Conservation (phyloP, 345 rosid genomes). For the Eucalyptus regnans region DNA sequence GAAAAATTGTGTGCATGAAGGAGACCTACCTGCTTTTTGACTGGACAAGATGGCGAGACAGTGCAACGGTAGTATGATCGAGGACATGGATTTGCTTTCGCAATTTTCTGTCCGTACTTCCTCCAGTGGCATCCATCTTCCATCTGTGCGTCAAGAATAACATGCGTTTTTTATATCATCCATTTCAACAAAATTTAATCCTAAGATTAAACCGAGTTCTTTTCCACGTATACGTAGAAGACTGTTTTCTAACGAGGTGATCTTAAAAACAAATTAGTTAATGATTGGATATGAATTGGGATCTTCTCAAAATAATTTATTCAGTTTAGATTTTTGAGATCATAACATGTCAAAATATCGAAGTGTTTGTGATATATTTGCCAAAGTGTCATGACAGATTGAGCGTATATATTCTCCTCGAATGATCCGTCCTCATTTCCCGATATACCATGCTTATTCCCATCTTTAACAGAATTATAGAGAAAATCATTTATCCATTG, state of each 20-base stretch:
- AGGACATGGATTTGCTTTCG: constrained; percentile 95
- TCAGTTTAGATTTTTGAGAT: neutral
- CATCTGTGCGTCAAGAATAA: constrained; percentile 25
- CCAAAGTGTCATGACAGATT: neutral
- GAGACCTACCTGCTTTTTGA: constrained; percentile 68
- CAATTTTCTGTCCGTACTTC: constrained; percentile 88
- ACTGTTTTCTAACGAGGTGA: neutral
- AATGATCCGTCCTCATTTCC: neutral
- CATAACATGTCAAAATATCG: neutral
- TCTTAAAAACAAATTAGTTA: neutral
- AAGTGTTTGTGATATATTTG: neutral
- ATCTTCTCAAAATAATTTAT: neutral
- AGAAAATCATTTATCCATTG: neutral
- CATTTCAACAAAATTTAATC: neutral
- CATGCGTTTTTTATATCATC: neutral
- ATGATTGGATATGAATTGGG: neutral
- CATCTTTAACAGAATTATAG: neutral
- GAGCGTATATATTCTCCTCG: neutral
- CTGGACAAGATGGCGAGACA: constrained; percentile 79
- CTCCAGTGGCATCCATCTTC: constrained; percentile 98
- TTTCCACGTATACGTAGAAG: neutral
- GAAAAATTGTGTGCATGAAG: neutral
- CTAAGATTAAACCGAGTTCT: neutral
- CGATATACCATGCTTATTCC: neutral
- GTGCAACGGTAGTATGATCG: constrained; percentile 96